Conservation (phyloP, 2,329 filamentous ascomycete species). For the Fusarium nurragi region DNA sequence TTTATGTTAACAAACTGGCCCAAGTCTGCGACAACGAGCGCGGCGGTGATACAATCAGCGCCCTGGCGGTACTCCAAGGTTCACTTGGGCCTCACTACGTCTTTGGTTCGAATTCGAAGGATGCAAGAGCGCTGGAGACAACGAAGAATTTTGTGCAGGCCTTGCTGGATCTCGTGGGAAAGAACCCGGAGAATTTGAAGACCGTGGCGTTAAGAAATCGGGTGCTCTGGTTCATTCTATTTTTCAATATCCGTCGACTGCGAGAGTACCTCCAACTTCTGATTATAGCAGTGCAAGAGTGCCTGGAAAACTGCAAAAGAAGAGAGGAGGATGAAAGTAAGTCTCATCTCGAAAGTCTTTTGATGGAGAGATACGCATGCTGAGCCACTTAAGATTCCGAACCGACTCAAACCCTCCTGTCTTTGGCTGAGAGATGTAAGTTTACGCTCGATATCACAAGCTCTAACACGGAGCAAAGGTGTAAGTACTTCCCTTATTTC, state of each 20-base stretch:
- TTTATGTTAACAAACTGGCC: constrained; percentile 3
- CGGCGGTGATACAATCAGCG: background rate
- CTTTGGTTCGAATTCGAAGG: background rate
- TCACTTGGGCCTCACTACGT: background rate
- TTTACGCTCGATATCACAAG: background rate
- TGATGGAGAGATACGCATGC: background rate
- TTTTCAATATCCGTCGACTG: constrained; percentile 2
- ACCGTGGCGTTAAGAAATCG: constrained; percentile 7
- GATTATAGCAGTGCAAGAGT: background rate
- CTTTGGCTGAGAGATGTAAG: background rate
- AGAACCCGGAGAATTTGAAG: constrained; percentile 10
- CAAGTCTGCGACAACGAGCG: constrained; percentile 13
- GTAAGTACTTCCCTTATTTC: background rate
- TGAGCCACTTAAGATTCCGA: background rate
- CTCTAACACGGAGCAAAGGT: background rate
- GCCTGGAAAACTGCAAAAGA: background rate
- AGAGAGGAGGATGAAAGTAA: background rate
- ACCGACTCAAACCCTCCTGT: background rate
- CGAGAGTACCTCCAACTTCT: background rate
- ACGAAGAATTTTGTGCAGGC: background rate
- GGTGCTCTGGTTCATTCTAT: constrained; percentile 13
- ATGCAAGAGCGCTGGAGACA: background rate
- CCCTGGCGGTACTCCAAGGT: background rate
- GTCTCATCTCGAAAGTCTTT: background rate
- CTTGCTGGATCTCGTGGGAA: background rate